Base-by-base conservation (phyloP, 768 basidiomycete genomes). In the Macrolepiota dolichaula region DNA sequence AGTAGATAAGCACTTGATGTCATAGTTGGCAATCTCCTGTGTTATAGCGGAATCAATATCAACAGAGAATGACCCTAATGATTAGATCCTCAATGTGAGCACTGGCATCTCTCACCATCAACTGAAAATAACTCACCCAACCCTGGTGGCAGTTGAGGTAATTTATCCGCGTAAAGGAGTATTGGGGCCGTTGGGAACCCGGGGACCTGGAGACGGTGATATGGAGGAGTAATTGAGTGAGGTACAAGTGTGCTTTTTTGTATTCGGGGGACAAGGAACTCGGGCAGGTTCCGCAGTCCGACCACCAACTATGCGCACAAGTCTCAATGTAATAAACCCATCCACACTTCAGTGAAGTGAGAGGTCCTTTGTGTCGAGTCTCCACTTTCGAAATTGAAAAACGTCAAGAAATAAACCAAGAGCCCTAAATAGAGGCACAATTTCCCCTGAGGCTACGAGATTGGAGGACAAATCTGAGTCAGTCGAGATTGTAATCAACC, bases 381-480 rank as follows among this genome's bases (percentile, higher is more conserved):
- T n/a, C n/a, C n/a, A n/a, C n/a, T n/a, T n/a, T n/a, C n/a, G n/a
- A n/a, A n/a, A n/a, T n/a, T n/a, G n/a, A n/a, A 42, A 13, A 76
- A 72, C 0, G 76, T 76, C 3, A 79, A 65, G 10, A 79, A 62
- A 10, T 77, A 76, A 15, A 78, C 66, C 36, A 69, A 72, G 35
- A 74, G 69, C 37, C 29, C 68, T 72, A 13, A 32, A 1, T 71
- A 72, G 24, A 22, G 47, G 12, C 37, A 49, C 1, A 29, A 13
- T 10, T 27, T 51, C 36, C 32, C 27, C 13, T 11, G 42, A 32
- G 37, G 13, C 19, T 22, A n/a, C 22, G 37, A 11, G 2, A 1
- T 36, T 38, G n/a, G 38, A 27, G 24, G 19, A 27, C 2, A 13
- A 7, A 13, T 17, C n/a, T 44, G 49, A 15, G 9, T 25, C 22